Evolutionary conservation across 768 basidiomycete genomes (phyloP), one percentile per base, ranked within the genome.

Genomic region (Boletus rufocinnamomeus): DNA sequence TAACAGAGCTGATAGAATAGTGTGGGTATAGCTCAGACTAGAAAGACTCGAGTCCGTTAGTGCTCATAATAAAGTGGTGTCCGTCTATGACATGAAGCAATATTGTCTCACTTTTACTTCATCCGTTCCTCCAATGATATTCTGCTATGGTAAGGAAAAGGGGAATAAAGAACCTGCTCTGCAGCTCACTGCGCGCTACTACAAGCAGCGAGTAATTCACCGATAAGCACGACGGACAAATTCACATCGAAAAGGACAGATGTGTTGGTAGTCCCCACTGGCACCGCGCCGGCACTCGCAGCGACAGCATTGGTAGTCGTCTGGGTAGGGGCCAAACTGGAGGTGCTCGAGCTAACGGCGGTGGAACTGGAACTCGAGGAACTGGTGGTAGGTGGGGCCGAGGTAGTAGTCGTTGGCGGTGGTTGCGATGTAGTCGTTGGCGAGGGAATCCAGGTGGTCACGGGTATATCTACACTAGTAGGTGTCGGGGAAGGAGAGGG

Each of bases 21-120:
- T 50, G 52, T 56, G 72, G 71, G 71, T 72, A 71, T 71, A 62
- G 43, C 45, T 61, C 59, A 50, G 46, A 61, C 59, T 58, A 57
- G 49, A 60, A 59, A 62, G 37, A 56, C 37, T 52, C 19, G 21
- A 44, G 60, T 68, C 70, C 68, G 54, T 70, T 54, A 61, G 58
- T 52, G 43, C 37, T 52, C 45, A 50, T 58, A 56, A 58, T 47
- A 54, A 57, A 44, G n/a, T 56, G 45, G 38, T 52, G 66, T 65
- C 59, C 62, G 50, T 63, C 64, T 54, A 72, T 56, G 54, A 50
- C 53, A 48, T 59, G 55, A 61, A 61, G 54, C 51, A 23, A 60
- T 30, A 28, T 41, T 28, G 35, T 50, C 61, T 63, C 63, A 63
- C 64, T 61, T 66, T 67, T 57, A 49, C 43, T 60, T 50, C 46